These are phyloP conservation scores for Ophiocordyceps camponoti-saundersi DNA, from an alignment of 2,329 filamentous ascomycete genomes.

Conservation along the genomic window DNA sequence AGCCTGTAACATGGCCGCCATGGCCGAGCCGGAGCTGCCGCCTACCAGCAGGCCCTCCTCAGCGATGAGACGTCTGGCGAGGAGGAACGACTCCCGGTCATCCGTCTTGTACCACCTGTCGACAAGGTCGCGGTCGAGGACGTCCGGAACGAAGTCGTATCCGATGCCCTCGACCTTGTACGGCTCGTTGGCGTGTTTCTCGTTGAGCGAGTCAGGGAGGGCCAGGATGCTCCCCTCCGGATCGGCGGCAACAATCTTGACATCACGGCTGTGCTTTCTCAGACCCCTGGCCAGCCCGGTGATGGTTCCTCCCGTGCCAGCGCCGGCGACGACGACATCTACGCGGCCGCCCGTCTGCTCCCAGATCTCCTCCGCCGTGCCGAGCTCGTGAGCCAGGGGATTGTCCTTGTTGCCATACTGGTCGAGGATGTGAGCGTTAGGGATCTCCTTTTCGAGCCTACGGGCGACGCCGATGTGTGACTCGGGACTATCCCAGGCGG, in stretches of 20 bases:
- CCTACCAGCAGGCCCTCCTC: constrained; percentile 91
- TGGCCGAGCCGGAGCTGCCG: constrained; percentile 82
- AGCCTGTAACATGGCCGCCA: constrained; percentile 65
- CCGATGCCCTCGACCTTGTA: constrained; percentile 99
- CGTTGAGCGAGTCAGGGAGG: constrained; percentile 62
- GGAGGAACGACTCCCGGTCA: constrained; percentile 77
- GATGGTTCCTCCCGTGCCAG: constrained; percentile 90
- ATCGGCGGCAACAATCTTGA: constrained; percentile 87
- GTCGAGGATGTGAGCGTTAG: constrained; percentile 91
- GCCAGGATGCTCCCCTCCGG: constrained; percentile 86
- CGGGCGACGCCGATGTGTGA: constrained; percentile 92
- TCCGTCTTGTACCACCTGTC: constrained; percentile 98
- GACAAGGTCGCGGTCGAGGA: constrained; percentile 62
- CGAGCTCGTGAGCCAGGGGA: constrained; percentile 80
- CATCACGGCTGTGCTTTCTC: constrained; percentile 66
- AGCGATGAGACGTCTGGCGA: constrained; percentile 75
- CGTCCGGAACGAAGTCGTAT: constrained; percentile 95
- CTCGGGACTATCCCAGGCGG: constrained; percentile 86
- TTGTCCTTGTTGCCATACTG: constrained; percentile 91
- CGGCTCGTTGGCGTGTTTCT: constrained; percentile 60
- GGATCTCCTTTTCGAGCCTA: constrained; percentile 83
- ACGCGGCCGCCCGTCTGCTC: constrained; percentile 71
- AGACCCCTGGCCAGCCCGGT: constrained; percentile 75
- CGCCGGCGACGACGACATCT: constrained; percentile 72
- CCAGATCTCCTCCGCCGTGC: constrained; percentile 95